phyloP scores from a whole-genome alignment of 1,139 yeast species.

The Candida anutae region DNA sequence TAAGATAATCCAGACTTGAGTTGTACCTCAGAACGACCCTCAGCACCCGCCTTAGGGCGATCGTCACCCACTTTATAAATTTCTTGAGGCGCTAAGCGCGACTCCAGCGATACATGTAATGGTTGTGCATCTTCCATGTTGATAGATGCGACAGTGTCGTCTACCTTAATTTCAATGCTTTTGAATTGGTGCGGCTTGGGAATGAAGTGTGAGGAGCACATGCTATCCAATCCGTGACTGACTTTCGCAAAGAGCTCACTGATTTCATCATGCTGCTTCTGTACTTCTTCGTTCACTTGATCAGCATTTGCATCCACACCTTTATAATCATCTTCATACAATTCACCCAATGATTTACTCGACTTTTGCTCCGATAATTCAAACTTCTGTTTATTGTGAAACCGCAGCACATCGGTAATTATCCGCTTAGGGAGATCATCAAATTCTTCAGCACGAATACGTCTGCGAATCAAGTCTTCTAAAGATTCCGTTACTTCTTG shows the following conservation, averaged over 20 bases:
- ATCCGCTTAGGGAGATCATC: constrained; percentile 78
- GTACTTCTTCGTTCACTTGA: constrained; percentile 51
- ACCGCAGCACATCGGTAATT: constrained; percentile 54
- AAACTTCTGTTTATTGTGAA: constrained; percentile 40
- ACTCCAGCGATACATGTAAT: constrained; percentile 61
- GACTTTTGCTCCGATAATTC: constrained; percentile 85
- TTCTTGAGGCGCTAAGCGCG: constrained; percentile 94
- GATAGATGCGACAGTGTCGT: constrained; percentile 51
- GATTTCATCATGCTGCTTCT: constrained; percentile 73
- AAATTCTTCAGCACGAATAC: constrained; percentile 68
- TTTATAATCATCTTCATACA: constrained; percentile 81
- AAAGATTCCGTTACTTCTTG: constrained; percentile 77
- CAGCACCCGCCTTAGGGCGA: constrained; percentile 32
- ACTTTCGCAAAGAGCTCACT: constrained; percentile 55
- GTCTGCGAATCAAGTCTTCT: constrained; percentile 80
- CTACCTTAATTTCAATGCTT: constrained; percentile 68
- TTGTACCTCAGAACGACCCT: constrained; percentile 48
- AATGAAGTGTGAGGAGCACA: constrained; percentile 86
- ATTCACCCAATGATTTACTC: constrained; percentile 79
- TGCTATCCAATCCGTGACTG: constrained; percentile 70
- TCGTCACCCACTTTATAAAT: constrained; percentile 57
- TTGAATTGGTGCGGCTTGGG: constrained; percentile 82
- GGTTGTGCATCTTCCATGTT: constrained; percentile 98
- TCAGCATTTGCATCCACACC: constrained; percentile 34
- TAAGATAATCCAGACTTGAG: constrained; percentile 77